Evolutionary conservation across 305 asterid species (phyloP), one percentile per base, ranked within the genome.

Genomic region (Fraxinus greggii): DNA sequence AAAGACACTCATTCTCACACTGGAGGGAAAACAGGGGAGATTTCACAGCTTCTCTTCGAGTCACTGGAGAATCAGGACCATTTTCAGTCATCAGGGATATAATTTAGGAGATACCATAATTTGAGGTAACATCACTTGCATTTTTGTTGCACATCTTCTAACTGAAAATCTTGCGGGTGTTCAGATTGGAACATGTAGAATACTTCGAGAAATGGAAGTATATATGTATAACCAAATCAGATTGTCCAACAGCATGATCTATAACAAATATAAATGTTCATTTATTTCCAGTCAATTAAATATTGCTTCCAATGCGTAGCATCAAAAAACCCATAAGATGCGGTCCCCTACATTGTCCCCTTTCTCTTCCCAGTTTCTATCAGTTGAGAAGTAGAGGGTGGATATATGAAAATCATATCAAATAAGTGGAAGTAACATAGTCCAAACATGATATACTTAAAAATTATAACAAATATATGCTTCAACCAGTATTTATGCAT

Each of bases 401-500:
- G 29, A 19, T 23, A 19, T 24, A 61, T 61, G 65, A 19, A 54
- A 19, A 54, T 19, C 48, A 54, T 54, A 61, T 61, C 4, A 42
- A 42, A 12, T 42, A 61, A 61, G 70, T 61, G 70, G 7, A 61
- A 61, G 29, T 61, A 61, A 5, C 70, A 61, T 23, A 31, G 38
- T 29, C 69, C 61, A 69, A 79, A 75, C 17, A 36, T 8, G 77
- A 76, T 31, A 26, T 73, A 61, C 32, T 33, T 42, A 42, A 67
- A 35, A 42, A 10, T 42, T 13, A 10, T 42, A 42, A 42, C 54
- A 12, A 42, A 42, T 63, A 75, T 42, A 79, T 45, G 73, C 69
- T 79, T 75, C 32, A 7, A 72, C 32, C 23, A 8, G 76, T 78
- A 65, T 48, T 36, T 15, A 79, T 70, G 48, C 77, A 70, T 40